These are phyloP conservation scores for Croton setiger DNA, from an alignment of 441 rosid species.

Conservation along the genomic window DNA sequence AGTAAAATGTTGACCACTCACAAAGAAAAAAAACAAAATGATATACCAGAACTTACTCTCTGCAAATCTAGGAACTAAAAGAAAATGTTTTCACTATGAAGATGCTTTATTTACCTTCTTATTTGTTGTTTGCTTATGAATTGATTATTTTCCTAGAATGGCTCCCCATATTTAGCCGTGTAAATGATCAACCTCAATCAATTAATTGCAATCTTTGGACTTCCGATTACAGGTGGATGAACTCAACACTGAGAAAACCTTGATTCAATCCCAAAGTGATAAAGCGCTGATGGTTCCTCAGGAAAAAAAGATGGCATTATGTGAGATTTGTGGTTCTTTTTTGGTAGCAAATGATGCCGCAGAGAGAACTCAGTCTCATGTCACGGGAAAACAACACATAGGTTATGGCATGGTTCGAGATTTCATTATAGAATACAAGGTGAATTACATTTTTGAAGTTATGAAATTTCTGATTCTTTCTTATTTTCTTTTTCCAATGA, in stretches of 20 bases:
- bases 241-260: conserved; percentile 67
- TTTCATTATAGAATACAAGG: conserved; percentile 79
- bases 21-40: neutral
- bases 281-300: conserved; percentile 69
- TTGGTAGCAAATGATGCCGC: conserved; percentile 90
- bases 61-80: neutral
- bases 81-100: neutral
- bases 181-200: neutral
- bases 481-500: conserved; percentile 14
- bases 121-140: neutral
- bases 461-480: neutral
- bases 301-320: conserved; percentile 95
- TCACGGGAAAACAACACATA: conserved; percentile 92
- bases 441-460: conserved; percentile 25
- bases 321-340: conserved; percentile 98
- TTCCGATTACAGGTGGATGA: conserved; percentile 63
- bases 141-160: neutral
- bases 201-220: conserved; percentile 7
- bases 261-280: conserved; percentile 71
- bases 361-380: conserved; percentile 97
- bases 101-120: neutral
- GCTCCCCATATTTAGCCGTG: neutral
- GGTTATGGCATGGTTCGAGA: conserved; percentile 98
- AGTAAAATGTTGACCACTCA: neutral
- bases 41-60: neutral